Base-by-base conservation (phyloP, 208 protist genomes). In the Crithidia brevicula region DNA sequence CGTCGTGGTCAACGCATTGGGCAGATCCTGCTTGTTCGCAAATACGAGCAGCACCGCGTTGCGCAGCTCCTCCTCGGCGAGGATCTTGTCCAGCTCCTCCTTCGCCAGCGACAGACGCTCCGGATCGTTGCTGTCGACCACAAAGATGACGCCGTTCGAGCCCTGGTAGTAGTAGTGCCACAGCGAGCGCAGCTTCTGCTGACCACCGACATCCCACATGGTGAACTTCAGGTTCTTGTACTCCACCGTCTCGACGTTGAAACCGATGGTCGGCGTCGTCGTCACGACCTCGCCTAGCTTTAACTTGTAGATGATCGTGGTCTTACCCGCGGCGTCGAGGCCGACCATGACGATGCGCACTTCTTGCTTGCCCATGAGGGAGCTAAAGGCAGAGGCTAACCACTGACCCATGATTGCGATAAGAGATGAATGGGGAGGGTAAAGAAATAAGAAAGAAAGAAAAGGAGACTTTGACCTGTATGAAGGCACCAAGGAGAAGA, bases 1-100 rank as follows among this genome's bases (percentile, higher is more conserved):
- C 10, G 91, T 96, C 11, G 89, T 97, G 51, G 86, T 95, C 88
- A 99, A 98, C 20, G 98, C 97, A 75, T 99, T 98, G 43, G 98
- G 97, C 49, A 99, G 72, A 88, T 99, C 98, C 82, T 99, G 98
- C 85, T 99, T 99, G 93, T 99, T 99, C 15, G 98, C 98, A 67
- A 99, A 99, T 3, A 99, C 96, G 4, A 99, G 92, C 13, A 99
- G 75, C 23, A 94, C 78, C 0, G 97, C 96, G 56, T 99, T 97
- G 49, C 93, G 82, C 16, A 99, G 94, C 80, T 99, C 97, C 64
- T 99, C 97, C 78, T 99, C 98, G 6, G 84, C 74, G n/a, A 99
- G 64, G 83, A 99, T 98, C 72, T 94, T 97, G 59, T 98, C 89
- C 23, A 99, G 85, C 77, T 99, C 98, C 20, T 90, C 91, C 30